Conservation (phyloP, 441 rosid species). For the Adansonia madagascariensis region DNA sequence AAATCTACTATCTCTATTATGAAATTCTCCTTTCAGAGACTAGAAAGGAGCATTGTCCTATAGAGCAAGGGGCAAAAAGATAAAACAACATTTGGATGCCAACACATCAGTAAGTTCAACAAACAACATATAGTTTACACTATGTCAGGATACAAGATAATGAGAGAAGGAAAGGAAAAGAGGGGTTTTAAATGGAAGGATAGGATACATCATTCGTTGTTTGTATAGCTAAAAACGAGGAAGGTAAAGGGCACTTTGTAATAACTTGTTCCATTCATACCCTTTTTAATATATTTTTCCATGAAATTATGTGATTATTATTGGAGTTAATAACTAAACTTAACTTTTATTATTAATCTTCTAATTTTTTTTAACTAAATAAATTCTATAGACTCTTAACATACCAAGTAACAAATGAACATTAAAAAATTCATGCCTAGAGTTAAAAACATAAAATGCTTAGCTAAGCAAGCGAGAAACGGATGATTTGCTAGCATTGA, state of each 20-base stretch:
- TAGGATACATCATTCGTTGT: background rate
- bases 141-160: background rate
- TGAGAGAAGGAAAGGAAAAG: background rate
- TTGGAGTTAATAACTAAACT: background rate
- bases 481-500: background rate
- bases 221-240: background rate
- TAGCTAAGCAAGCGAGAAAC: background rate
- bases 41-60: background rate
- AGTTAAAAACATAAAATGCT: background rate
- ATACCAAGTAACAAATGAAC: background rate
- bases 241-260: background rate
- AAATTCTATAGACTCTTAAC: background rate
- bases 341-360: background rate
- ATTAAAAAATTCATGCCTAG: background rate
- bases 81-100: background rate
- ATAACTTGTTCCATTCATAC: background rate
- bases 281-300: background rate
- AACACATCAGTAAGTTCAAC: background rate
- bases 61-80: background rate
- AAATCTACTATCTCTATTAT: background rate
- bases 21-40: background rate
- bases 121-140: background rate
- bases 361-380: background rate
- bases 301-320: background rate
- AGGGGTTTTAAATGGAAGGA: background rate